These are phyloP conservation scores for Talaromyces ruber DNA, from an alignment of 495 filamentous ascomycete species.

Conservation along the genomic window DNA sequence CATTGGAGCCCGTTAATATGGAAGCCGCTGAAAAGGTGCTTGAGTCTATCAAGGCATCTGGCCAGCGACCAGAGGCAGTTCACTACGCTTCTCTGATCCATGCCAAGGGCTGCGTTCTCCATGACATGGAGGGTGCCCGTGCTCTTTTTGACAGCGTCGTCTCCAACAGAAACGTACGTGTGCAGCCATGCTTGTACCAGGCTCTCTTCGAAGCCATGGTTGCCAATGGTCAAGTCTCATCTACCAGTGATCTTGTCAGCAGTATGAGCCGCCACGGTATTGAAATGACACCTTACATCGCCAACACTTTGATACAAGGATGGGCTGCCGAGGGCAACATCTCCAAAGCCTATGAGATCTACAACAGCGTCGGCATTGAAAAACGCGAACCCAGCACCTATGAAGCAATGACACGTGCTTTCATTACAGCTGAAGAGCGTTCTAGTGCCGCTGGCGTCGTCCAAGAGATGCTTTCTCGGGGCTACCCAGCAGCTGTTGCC, in stretches of 20 bases:
- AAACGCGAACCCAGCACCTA: constrained; percentile 97
- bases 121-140: constrained; percentile 79
- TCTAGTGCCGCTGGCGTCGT: constrained; percentile 67
- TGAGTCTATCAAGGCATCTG: constrained; percentile 63
- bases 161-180: constrained; percentile 50
- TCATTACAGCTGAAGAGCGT: constrained; percentile 72
- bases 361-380: constrained; percentile 58
- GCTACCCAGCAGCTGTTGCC: constrained; percentile 85
- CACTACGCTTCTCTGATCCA: constrained; percentile 95
- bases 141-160: constrained; percentile 74
- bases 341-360: constrained; percentile 66
- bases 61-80: constrained; percentile 75
- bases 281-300: constrained; percentile 93
- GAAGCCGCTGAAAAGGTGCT: constrained; percentile 78
- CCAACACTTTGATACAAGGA: constrained; percentile 97
- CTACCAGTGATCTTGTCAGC: constrained; percentile 63
- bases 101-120: constrained; percentile 88
- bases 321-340: constrained; percentile 86
- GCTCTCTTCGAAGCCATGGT: constrained; percentile 94
- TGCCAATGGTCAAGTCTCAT: constrained; percentile 75
- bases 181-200: constrained; percentile 86
- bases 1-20: constrained; percentile 89
- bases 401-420: constrained; percentile 96
- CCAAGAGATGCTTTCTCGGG: constrained; percentile 80
- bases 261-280: constrained; percentile 65